Base-by-base conservation (phyloP, 139 green algal genomes). In the Volvox reticuliferus region DNA sequence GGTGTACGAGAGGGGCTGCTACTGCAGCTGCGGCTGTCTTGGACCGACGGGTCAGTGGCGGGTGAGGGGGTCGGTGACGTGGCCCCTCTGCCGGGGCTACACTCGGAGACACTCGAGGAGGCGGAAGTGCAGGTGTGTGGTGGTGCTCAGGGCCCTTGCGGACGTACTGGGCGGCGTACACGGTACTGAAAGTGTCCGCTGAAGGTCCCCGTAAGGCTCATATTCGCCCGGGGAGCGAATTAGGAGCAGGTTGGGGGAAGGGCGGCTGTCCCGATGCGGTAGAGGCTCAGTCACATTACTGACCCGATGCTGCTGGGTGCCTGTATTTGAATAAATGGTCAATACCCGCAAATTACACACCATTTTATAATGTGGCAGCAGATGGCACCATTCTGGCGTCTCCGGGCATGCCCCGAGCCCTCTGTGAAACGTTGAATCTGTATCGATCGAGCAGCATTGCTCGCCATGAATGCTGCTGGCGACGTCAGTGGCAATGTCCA, bases 41-140 rank as follows among this genome's bases (percentile, higher is more conserved):
- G 16, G 28, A 78, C 68, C 1, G 77, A 82, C 83, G 91, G 85
- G n/a, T 73, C 14, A 24, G 9, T 13, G 44, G 67, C 78, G 26
- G 86, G 86, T 26, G 16, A 67, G n/a, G 96, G 94, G 18, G 33
- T 96, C 68, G 97, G 97, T 1, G 97, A 99, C 90, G 92, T 96
- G 22, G 94, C 98, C 0, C 98, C 98, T 2, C 93, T 99, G 82
- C 95, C 96, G 30, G 98, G 98, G 0, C 93, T 99, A 79, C 97
- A 99, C 88, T 30, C 12, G 2, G 98, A 99, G 94, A 92, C 36
- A 1, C 61, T 98, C 69, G 35, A 94, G 14, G 85, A 97, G 12
- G 96, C 94, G 16, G 92, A 95, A 86, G 84, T 91, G 87, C 96
- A 99, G 94, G 71, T 98, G 62, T 20, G 44, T 55, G 44, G 44